Base-by-base conservation (phyloP, 2,329 filamentous ascomycete genomes). In the Sporothrix protearum region DNA sequence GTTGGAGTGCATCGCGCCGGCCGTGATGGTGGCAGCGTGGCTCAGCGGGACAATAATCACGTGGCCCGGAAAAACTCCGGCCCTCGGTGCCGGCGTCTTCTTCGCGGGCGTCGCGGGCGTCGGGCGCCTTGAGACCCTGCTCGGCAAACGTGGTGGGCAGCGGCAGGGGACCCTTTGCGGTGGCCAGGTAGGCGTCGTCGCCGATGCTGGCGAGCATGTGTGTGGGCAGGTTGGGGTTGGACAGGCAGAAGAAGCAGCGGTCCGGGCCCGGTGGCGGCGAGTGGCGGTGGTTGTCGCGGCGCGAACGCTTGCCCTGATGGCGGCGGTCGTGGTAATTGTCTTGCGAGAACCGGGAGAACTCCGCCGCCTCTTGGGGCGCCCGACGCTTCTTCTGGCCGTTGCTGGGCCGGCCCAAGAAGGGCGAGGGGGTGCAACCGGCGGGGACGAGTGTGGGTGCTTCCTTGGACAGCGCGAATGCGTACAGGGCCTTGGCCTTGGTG, bases 211-310 rank as follows among this genome's bases (percentile, higher is more conserved):
- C 91, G 77, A 97, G 91, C 80, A 99, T 91, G 81, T 99, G 95
- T 1, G 91, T 91, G 69, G 92, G 91, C 59, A 96, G 84, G 73
- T 91, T 91, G 6, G 92, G 89, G 79, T 97, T 97, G 6, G 93
- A 94, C 12, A 99, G 86, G 79, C 96, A 99, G 83, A 99, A 98
- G 84, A 96, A 99, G 82, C 96, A 99, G 77, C 91, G 87, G 69
- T 91, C 90, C 1, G 93, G 93, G 0, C 90, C 89, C 0, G 89
- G 89, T 7, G 88, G 89, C 14, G 90, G 89, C 33, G 67, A n/a
- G n/a, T n/a, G n/a, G n/a, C n/a, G n/a, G n/a, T n/a, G 55, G 80
- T 85, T 77, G 42, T 66, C 25, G 22, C 63, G 63, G 63, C 63
- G 63, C 2, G 63, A 49, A 16, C 84, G 83, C 76, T 85, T 86